Percentiles rank a stretch among this genome's conserved stretches.
Conservation (phyloP, 768 basidiomycete species). For the Daedalea quercina region DNA sequence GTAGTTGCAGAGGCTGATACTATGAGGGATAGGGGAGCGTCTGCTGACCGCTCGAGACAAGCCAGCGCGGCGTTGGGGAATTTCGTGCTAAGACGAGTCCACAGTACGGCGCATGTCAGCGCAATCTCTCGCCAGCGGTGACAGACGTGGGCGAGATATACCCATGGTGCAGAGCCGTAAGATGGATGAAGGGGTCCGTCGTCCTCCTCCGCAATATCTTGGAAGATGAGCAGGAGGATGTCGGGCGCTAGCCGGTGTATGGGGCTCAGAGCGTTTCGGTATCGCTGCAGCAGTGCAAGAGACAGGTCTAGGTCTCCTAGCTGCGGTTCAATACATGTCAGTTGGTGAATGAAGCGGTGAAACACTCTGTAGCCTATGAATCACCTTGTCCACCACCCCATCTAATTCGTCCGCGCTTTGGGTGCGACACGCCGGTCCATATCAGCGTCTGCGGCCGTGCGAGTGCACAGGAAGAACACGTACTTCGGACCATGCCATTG, state of each 20-base stretch:
- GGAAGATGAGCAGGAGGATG: slow-evolving; percentile 19
- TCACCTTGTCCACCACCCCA: slow-evolving; percentile 10
- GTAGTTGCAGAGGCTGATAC: slow-evolving; percentile 8
- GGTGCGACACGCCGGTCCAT: background rate
- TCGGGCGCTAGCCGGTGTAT: slow-evolving; percentile 19
- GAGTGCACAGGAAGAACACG: background rate
- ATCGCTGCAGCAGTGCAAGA: slow-evolving; percentile 19
- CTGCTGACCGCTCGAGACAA: slow-evolving; percentile 19
- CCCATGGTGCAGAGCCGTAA: slow-evolving; percentile 19
- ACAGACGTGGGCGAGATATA: slow-evolving; percentile 19
- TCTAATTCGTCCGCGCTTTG: slow-evolving; percentile 5
- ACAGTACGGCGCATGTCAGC: slow-evolving; percentile 15
- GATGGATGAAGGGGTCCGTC: slow-evolving; percentile 10
- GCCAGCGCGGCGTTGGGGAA: slow-evolving; percentile 17
- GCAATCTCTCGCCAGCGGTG: slow-evolving; percentile 19
- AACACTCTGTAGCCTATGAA: background rate
- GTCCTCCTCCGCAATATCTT: slow-evolving; percentile 11
- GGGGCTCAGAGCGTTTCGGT: slow-evolving; percentile 22
- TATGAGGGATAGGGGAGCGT: slow-evolving; percentile 20
- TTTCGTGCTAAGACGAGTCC: slow-evolving; percentile 21
- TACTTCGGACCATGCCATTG: slow-evolving; percentile 16
- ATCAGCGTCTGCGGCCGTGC: background rate
- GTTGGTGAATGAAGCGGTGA: background rate
- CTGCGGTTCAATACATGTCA: slow-evolving; percentile 4
- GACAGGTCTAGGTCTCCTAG: slow-evolving; percentile 18